Evolutionary conservation across 202 grass and related monocot genomes (phyloP).

Genomic region (Saccharum hybrid): DNA sequence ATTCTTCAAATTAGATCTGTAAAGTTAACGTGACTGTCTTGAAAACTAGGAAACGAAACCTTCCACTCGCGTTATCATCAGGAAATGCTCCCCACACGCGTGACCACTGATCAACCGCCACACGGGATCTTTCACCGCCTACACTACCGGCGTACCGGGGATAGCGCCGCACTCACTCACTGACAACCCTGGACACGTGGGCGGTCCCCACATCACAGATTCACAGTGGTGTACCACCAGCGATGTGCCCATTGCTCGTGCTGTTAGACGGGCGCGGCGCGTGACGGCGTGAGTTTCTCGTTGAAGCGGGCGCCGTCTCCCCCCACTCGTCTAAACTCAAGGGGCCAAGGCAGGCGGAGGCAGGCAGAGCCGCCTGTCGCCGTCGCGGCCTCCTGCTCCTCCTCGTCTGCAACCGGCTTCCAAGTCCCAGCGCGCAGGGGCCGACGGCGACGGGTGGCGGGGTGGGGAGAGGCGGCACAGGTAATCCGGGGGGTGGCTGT

Average conservation of each 20-base stretch:
- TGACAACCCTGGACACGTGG: background rate
- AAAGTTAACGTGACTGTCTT: too few relatives aligned
- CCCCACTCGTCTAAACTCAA: too few relatives aligned
- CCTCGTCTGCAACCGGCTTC: background rate
- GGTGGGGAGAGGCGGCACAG: background rate
- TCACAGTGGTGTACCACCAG: background rate
- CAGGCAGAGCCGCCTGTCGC: background rate
- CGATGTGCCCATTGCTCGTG: background rate
- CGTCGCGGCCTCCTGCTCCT: background rate
- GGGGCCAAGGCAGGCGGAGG: too few relatives aligned
- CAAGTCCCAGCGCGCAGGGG: background rate
- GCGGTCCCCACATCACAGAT: background rate
- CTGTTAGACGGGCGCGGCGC: background rate
- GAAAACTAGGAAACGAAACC: too few relatives aligned
- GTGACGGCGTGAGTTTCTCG: background rate
- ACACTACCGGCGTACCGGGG: background rate
- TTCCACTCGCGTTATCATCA: too few relatives aligned
- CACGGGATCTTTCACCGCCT: background rate
- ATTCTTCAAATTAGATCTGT: too few relatives aligned
- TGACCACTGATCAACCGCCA: background rate
- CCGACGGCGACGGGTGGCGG: background rate
- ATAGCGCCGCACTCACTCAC: background rate
- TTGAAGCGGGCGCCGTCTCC: too few relatives aligned
- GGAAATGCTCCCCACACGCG: rapidly evolving
- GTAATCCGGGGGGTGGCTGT: background rate